Percentiles rank a stretch among this genome's conserved stretches.
Evolutionary conservation across 2,329 filamentous ascomycete species (phyloP).

Genomic region (Metarhizium rileyi): DNA sequence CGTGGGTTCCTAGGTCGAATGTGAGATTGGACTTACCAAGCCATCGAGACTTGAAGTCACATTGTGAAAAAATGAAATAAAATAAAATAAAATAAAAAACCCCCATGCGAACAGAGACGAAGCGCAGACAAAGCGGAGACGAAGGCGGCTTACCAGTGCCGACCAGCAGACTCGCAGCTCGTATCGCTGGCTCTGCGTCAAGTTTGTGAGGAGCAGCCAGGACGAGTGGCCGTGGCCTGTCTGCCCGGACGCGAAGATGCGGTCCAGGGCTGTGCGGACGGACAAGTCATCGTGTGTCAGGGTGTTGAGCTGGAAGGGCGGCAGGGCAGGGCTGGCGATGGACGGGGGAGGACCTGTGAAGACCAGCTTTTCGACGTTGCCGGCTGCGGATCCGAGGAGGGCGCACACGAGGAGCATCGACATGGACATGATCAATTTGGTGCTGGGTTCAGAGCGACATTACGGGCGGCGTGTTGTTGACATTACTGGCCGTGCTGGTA

Average conservation of each 20-base stretch:
- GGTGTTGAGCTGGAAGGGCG: constrained; percentile 53
- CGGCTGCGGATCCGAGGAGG: constrained; percentile 23
- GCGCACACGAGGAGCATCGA: constrained; percentile 1
- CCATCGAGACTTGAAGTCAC: no score
- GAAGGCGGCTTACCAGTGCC: constrained; percentile 60
- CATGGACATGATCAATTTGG: neutral
- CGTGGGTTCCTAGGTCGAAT: constrained; percentile 64
- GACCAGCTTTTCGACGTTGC: constrained; percentile 86
- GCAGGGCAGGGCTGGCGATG: constrained; percentile 32
- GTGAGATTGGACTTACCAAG: neutral
- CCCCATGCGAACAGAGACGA: no score
- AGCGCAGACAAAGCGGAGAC: neutral
- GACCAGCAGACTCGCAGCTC: constrained; percentile 91
- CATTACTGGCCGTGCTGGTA: neutral
- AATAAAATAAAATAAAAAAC: no score
- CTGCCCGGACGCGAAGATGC: constrained; percentile 44
- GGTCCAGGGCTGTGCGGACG: constrained; percentile 54
- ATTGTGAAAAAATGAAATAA: no score
- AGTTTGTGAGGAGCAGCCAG: constrained; percentile 68
- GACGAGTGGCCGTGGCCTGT: constrained; percentile 47
- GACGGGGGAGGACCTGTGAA: constrained; percentile 62
- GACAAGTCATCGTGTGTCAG: constrained; percentile 48
- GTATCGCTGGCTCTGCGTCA: constrained; percentile 68
- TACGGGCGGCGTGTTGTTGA: no score
- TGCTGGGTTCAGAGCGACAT: neutral